Conservation (phyloP, 73 alveolate genomes). For the Vitrella brassicaformis region DNA sequence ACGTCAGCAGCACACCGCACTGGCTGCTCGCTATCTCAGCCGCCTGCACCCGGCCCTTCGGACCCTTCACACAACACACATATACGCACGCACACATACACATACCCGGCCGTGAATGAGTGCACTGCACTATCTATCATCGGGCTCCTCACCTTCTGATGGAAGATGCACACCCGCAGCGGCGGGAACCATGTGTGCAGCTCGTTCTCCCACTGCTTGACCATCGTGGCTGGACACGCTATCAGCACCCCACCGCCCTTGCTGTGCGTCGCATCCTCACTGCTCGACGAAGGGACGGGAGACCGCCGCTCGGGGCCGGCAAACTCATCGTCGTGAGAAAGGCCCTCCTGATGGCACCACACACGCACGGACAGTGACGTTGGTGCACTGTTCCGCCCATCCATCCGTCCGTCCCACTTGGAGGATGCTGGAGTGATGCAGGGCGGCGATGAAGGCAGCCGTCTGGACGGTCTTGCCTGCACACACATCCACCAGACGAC, state of each 20-base stretch:
- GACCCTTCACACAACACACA: background rate
- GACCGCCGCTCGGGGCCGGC: too few relatives aligned
- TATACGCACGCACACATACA: background rate
- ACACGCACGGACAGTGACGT: background rate
- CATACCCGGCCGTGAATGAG: background rate
- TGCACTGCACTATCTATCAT: background rate
- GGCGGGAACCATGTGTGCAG: constrained; percentile 50
- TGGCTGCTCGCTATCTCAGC: constrained; percentile 11
- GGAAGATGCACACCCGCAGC: constrained; percentile 25
- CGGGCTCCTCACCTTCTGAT: constrained; percentile 10
- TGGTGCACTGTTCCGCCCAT: constrained; percentile 13
- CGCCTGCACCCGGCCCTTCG: constrained; percentile 4
- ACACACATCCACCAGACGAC: too few relatives aligned
- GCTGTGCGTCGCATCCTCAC: constrained; percentile 3
- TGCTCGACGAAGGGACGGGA: too few relatives aligned
- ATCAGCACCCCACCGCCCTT: constrained; percentile 39
- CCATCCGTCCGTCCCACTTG: constrained; percentile 4
- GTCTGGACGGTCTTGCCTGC: constrained; percentile 78
- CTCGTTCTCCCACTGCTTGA: constrained; percentile 55
- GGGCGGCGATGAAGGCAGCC: constrained; percentile 57
- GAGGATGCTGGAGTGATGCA: constrained; percentile 29
- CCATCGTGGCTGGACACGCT: constrained; percentile 66
- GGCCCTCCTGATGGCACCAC: too few relatives aligned
- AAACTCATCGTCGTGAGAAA: too few relatives aligned
- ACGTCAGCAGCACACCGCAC: constrained; percentile 43